A percentile compares a stretch with the other conserved stretches of the same genome.
phyloP scores from a whole-genome alignment of 78 protist genomes.

The Tieghemostelium lacteum region DNA sequence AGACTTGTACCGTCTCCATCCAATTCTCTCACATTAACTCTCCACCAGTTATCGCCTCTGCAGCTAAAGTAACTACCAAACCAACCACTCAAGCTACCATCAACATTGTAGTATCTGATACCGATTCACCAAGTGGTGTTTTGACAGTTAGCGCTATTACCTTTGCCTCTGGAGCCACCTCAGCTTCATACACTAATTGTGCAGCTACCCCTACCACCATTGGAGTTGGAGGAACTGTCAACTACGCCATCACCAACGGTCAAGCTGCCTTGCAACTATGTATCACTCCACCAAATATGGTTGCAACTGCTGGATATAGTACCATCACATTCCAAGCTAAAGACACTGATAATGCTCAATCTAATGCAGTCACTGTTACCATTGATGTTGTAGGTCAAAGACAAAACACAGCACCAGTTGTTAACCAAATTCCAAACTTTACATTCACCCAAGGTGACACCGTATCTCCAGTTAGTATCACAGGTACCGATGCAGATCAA shows the following conservation, averaged over 20 bases:
- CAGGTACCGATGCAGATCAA: conserved; percentile 25
- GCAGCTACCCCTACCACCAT: not conserved
- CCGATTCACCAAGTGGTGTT: not conserved
- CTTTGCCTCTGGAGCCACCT: not conserved
- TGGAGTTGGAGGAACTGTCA: not conserved
- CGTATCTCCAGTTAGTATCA: not conserved
- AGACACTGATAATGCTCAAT: not conserved
- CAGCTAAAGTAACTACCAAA: not conserved
- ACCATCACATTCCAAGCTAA: not conserved
- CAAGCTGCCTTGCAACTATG: not conserved
- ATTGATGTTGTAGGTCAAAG: conserved; percentile 20
- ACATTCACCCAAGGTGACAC: not conserved
- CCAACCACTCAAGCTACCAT: not conserved
- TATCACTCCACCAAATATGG: not conserved
- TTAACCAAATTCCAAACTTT: not conserved
- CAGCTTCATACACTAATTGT: not conserved
- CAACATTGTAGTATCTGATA: not conserved
- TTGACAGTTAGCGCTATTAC: not conserved
- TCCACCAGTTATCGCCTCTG: conserved; percentile 4
- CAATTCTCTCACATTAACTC: not conserved
- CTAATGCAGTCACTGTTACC: not conserved
- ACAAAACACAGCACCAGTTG: not conserved
- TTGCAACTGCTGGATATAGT: not conserved
- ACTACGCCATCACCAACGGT: not conserved
- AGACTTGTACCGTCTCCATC: not conserved